Conservation (phyloP, 345 rosid genomes). For the Bretschneidera sinensis region DNA sequence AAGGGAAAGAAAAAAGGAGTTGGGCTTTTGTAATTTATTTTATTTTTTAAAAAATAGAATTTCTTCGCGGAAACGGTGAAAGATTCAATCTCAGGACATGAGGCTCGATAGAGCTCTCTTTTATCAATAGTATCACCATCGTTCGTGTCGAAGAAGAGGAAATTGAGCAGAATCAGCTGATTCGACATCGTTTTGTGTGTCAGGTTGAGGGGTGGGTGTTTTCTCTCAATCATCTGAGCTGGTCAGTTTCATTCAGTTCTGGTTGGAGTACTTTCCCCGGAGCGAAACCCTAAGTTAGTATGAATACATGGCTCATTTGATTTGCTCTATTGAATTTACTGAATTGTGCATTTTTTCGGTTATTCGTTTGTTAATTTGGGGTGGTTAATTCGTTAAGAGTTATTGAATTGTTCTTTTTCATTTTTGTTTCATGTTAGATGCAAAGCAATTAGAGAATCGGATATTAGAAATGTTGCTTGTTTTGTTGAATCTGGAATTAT, state of each 20-base stretch:
- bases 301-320: not conserved
- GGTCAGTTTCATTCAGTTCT: slow-evolving; percentile 18
- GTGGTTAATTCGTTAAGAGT: not conserved
- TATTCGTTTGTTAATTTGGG: not conserved
- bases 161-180: not conserved
- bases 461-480: not conserved
- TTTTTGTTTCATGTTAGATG: no score
- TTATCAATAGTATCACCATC: slow-evolving; percentile 18
- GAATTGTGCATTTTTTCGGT: not conserved
- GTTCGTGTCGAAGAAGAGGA: slow-evolving; percentile 8
- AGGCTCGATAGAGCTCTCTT: slow-evolving; percentile 4
- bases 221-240: not conserved
- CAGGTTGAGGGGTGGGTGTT: not conserved
- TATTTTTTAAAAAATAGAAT: not conserved
- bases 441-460: not conserved
- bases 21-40: not conserved
- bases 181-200: slow-evolving; percentile 3
- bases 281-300: not conserved
- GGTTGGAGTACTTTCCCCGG: not conserved
- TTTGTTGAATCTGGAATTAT: not conserved
- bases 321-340: not conserved
- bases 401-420: not conserved
- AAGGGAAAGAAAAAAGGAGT: not conserved
- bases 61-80: slow-evolving; percentile 15
- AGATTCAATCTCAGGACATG: slow-evolving; percentile 20